Conservation (phyloP, 805 yeast species). For the Candida palmyrensis region DNA sequence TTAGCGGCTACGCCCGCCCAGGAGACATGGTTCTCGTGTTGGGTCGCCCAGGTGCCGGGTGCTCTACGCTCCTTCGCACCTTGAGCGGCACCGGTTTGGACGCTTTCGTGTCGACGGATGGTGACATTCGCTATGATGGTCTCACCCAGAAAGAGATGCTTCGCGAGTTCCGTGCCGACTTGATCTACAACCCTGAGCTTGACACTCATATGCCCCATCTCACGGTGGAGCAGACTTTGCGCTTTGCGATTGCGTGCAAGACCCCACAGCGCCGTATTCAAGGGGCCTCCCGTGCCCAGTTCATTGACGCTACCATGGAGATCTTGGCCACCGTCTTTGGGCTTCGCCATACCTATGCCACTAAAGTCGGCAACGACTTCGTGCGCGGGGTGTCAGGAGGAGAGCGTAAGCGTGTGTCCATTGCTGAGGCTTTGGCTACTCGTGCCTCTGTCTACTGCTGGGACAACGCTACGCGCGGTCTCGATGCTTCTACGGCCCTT, state of each 20-base stretch:
- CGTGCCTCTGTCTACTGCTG: conserved; percentile 30
- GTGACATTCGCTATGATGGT: conserved; percentile 54
- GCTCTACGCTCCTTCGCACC: conserved; percentile 21
- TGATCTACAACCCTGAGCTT: conserved; percentile 55
- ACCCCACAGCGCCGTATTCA: conserved; percentile 55
- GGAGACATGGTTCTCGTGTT: conserved; percentile 67
- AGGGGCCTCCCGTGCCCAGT: conserved; percentile 42
- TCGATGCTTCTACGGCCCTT: conserved; percentile 29
- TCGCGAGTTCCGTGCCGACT: conserved; percentile 49
- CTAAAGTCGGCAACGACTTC: conserved; percentile 28
- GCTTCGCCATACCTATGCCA: conserved; percentile 22
- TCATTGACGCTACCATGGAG: conserved; percentile 28
- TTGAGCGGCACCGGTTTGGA: conserved; percentile 21
- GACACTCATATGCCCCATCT: conserved; percentile 75
- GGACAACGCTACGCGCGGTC: conserved; percentile 31
- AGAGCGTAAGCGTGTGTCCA: conserved; percentile 67
- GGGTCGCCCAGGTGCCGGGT: conserved; percentile 43
- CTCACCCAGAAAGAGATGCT: conserved; percentile 56
- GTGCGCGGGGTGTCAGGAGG: conserved; percentile 72
- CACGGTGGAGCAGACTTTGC: conserved; percentile 68
- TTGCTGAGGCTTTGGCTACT: conserved; percentile 59
- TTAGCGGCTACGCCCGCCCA: conserved; percentile 42
- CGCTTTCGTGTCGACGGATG: conserved; percentile 18
- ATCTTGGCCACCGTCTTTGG: conserved; percentile 27
- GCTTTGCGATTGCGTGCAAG: conserved; percentile 64